Evolutionary conservation across 2,329 filamentous ascomycete genomes (phyloP), one percentile per base, ranked within the genome.

Genomic region (Graphilbum sp.): DNA sequence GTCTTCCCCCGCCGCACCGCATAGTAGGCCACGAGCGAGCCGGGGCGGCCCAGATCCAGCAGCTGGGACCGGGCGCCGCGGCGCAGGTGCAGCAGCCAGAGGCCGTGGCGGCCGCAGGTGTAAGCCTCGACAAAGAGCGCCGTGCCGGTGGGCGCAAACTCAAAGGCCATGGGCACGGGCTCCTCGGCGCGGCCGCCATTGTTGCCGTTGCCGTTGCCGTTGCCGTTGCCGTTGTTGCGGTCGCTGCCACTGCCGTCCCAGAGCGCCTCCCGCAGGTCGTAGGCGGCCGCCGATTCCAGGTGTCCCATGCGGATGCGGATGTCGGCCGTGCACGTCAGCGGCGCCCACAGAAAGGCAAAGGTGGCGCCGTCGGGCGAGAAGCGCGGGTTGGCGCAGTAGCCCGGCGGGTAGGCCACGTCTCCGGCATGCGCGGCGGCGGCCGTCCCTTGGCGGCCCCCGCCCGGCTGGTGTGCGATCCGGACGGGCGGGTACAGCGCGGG

Each of bases 281-380:
- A 43, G 10, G 50, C 53, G 11, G 38, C 49, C 6, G 46, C 44
- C 2, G 54, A 49, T 11, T 42, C 44, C 8, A 53, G 46, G 37
- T 53, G 49, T 5, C 52, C 52, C 29, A 59, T 30, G 18, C 53
- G 54, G 2, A 63, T 46, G 2, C 52, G 49, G 0, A 34, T 33
- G 37, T 56, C 50, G 11, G 48, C 45, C 2, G 44, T 40, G 23
- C 52, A 47, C 3, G 42, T 39, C 5, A 46, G 41, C 1, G 50
- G 45, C 7, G 47, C 29, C 20, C 54, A 50, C 16, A 60, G 35
- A 35, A 61, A 63, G 3, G 51, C 54, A 9, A 63, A 44, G 33
- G 50, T 48, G 15, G 49, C 47, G 3, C 53, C 58, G 38, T 62
- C 54, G 1, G 58, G 56, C 3, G 56, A 56, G 43, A 61, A 55